Conservation (phyloP, 2,329 filamentous ascomycete genomes). For the Stemphylium beticola region DNA sequence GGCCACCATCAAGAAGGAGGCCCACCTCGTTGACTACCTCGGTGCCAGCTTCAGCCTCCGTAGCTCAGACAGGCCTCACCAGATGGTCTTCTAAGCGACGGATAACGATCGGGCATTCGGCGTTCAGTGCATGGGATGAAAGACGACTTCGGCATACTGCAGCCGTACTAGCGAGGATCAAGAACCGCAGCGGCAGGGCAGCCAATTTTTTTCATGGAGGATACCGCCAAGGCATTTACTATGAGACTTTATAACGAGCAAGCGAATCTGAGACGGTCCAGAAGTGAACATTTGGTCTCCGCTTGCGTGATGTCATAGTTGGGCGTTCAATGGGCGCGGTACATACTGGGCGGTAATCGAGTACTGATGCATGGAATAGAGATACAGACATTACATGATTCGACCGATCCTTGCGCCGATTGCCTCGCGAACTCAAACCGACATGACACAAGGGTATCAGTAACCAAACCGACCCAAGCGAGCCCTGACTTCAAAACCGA, state of each 20-base stretch:
- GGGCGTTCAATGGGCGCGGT: constrained; percentile 31
- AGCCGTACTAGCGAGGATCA: constrained; percentile 49
- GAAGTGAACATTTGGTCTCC: constrained; percentile 44
- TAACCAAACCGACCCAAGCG: constrained; percentile 11
- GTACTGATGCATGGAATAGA: constrained; percentile 43
- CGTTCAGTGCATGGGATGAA: constrained; percentile 52
- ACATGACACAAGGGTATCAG: constrained; percentile 11
- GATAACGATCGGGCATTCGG: constrained; percentile 45
- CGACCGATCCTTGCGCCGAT: constrained; percentile 23
- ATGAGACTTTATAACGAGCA: constrained; percentile 50
- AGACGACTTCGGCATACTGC: constrained; percentile 49
- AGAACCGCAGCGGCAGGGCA: constrained; percentile 43
- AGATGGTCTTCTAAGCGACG: constrained; percentile 91
- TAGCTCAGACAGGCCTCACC: constrained; percentile 99
- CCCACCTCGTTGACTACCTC: constrained; percentile 92
- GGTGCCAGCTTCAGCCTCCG: constrained; percentile 96
- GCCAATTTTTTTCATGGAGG: constrained; percentile 49
- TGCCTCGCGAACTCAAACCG: constrained; percentile 1
- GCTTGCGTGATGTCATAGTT: constrained; percentile 45
- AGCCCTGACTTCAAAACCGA: background rate
- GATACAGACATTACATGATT: constrained; percentile 26
- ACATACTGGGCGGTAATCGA: constrained; percentile 27
- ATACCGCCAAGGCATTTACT: constrained; percentile 49
- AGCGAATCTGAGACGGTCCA: constrained; percentile 51
- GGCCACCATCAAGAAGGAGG: constrained; percentile 97